A percentile compares a stretch with the other conserved stretches of the same genome.
Conservation (phyloP, 2,329 filamentous ascomycete species). For the Metarhizium guizhouense region DNA sequence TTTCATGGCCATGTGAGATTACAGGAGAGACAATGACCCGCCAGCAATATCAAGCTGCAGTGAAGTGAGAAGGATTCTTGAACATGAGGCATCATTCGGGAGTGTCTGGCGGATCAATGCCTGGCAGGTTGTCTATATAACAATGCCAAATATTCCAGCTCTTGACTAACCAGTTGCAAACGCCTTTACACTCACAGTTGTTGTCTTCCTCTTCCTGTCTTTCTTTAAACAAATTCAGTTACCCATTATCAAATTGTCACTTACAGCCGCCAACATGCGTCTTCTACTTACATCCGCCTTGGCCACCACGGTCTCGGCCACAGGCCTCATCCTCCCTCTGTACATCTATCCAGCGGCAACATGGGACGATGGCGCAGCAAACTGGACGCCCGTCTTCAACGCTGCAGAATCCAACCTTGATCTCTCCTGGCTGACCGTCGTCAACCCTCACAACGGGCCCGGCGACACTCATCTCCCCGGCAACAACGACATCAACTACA, state of each 20-base stretch:
- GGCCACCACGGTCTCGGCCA: constrained; percentile 2
- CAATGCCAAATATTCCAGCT: no score
- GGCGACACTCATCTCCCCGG: constrained; percentile 11
- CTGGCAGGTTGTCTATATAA: no score
- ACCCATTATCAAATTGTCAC: neutral
- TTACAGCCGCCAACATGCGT: neutral
- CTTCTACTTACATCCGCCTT: neutral
- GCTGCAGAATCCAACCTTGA: constrained; percentile 6
- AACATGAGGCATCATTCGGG: neutral
- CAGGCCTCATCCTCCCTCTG: constrained; percentile 13
- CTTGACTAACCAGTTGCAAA: no score
- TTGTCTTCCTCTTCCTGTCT: no score
- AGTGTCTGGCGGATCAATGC: neutral
- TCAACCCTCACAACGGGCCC: constrained; percentile 15
- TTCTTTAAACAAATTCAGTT: no score
- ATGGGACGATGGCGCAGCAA: constrained; percentile 11
- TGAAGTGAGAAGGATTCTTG: neutral
- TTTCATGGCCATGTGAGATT: neutral
- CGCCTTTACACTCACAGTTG: no score
- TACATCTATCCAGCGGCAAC: constrained; percentile 14
- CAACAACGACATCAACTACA: constrained; percentile 13
- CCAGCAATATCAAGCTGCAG: neutral
- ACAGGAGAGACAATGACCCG: neutral
- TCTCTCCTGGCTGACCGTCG: constrained; percentile 11
- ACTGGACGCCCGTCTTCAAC: constrained; percentile 13